phyloP scores from a whole-genome alignment of 192 early-diverging fungal species.

The Podila verticillata region DNA sequence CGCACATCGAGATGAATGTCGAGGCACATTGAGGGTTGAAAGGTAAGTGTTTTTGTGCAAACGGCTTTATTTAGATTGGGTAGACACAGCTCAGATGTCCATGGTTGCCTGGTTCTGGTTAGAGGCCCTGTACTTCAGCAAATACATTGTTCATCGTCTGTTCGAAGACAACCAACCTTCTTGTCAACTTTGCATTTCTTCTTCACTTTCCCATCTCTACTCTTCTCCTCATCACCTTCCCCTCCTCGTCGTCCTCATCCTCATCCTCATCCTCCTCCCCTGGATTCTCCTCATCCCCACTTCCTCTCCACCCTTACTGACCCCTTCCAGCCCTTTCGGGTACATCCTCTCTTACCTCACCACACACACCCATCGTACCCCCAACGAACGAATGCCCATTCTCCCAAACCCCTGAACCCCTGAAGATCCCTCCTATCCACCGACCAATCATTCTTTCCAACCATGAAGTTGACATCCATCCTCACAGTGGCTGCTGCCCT shows the following conservation, averaged over 20 bases:
- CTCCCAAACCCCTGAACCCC: no score
- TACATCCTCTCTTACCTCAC: not conserved
- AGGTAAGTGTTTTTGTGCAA: no score
- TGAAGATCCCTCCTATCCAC: not conserved
- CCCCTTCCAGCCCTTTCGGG: slow-evolving; percentile 45
- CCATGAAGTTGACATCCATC: slow-evolving; percentile 60
- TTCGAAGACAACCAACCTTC: not conserved
- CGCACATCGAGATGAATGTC: no score
- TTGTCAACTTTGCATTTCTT: not conserved
- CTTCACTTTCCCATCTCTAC: not conserved
- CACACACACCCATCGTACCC: not conserved
- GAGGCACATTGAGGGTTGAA: no score
- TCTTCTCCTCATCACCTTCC: not conserved
- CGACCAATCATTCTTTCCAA: slow-evolving; percentile 36
- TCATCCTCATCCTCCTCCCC: not conserved
- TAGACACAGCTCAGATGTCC: no score
- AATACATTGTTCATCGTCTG: no score
- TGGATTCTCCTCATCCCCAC: not conserved
- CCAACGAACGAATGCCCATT: not conserved
- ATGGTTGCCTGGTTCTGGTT: no score
- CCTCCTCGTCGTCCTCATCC: not conserved
- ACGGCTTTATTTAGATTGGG: no score
- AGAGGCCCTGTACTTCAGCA: no score
- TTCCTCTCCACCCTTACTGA: not conserved
- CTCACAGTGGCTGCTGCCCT: slow-evolving; percentile 60